phyloP scores from a whole-genome alignment of 1,284 basidiomycete genomes.

The Inonotus obliquus region DNA sequence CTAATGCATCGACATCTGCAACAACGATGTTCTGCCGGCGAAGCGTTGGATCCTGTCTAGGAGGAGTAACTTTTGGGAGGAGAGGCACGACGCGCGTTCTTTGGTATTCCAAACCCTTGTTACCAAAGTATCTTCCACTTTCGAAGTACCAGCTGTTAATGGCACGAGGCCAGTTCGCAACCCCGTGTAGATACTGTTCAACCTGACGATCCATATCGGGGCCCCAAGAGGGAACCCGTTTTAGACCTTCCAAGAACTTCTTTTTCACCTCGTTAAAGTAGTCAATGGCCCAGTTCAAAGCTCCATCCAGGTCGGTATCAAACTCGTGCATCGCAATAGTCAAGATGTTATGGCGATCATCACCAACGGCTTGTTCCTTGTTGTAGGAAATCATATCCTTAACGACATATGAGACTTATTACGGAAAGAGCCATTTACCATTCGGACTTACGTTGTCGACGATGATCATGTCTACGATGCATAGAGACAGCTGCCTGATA shows the following conservation, averaged over 20 bases:
- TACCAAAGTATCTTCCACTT: conserved; percentile 38
- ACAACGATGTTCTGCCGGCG: neutral
- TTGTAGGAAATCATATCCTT: conserved; percentile 11
- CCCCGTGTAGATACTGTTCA: conserved; percentile 32
- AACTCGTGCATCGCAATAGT: conserved; percentile 4
- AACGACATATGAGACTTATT: neutral
- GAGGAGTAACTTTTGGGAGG: conserved; percentile 14
- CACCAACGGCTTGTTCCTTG: conserved; percentile 6
- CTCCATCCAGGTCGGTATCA: neutral
- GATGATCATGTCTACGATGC: conserved; percentile 53
- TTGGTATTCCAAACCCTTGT: conserved; percentile 29
- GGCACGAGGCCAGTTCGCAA: conserved; percentile 41
- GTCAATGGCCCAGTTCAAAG: neutral
- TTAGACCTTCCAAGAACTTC: conserved; percentile 9
- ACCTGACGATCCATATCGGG: conserved; percentile 30
- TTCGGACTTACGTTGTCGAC: conserved; percentile 51
- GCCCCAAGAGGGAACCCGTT: conserved; percentile 31
- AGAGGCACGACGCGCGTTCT: conserved; percentile 25
- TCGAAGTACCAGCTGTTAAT: conserved; percentile 41
- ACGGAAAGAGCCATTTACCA: neutral
- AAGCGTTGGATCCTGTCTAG: neutral
- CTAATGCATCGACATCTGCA: neutral
- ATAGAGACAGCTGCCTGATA: conserved; percentile 45
- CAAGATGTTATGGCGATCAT: conserved; percentile 9
- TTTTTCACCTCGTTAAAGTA: neutral